Evolutionary conservation across 805 yeast species (phyloP).

Genomic region (Saccharomycopsis fodiens): DNA sequence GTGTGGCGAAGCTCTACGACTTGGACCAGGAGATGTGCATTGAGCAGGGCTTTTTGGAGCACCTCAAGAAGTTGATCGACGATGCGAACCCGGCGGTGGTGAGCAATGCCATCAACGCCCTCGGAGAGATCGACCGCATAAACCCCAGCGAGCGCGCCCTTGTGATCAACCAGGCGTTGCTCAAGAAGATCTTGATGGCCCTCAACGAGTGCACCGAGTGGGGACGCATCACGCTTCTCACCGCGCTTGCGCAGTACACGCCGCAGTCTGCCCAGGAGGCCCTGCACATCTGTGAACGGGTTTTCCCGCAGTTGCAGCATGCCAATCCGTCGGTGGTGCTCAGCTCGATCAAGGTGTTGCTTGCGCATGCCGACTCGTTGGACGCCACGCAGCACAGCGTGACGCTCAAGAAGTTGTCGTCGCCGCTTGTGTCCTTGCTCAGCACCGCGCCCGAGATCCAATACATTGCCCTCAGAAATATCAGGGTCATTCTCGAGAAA

Average conservation of each 20-base stretch:
- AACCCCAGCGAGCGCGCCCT: constrained; percentile 47
- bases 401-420: constrained; percentile 62
- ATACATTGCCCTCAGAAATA: constrained; percentile 86
- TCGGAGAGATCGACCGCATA: constrained; percentile 72
- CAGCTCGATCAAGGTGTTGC: constrained; percentile 71
- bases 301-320: constrained; percentile 92
- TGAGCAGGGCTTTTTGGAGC: constrained; percentile 78
- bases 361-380: constrained; percentile 55
- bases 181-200: constrained; percentile 64
- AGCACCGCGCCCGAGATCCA: constrained; percentile 92
- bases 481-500: constrained; percentile 80
- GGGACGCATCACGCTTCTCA: constrained; percentile 90
- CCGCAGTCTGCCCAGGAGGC: constrained; percentile 59
- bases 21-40: constrained; percentile 71
- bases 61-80: constrained; percentile 56
- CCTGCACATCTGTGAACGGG: constrained; percentile 78
- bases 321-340: constrained; percentile 94
- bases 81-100: constrained; percentile 97
- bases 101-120: constrained; percentile 84
- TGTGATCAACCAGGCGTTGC: constrained; percentile 31
- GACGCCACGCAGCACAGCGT: constrained; percentile 26
- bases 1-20: constrained; percentile 93
- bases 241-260: constrained; percentile 68
- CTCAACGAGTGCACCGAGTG: constrained; percentile 97
- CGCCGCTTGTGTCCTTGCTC: constrained; percentile 82